These are phyloP conservation scores for Zoysia japonica DNA, from an alignment of 176 grass and related monocot species.

Conservation along the genomic window DNA sequence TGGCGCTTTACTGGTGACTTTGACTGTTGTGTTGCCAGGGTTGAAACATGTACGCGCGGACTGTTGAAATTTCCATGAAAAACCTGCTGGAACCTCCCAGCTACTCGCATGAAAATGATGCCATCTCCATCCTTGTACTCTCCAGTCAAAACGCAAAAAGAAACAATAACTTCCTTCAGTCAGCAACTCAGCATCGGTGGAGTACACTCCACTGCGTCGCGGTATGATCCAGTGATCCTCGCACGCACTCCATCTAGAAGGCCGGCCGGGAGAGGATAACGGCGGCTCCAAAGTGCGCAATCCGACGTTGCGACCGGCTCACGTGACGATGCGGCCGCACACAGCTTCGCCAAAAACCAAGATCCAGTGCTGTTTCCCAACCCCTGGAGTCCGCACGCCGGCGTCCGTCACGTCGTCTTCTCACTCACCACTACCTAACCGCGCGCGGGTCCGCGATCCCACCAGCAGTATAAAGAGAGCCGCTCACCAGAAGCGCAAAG, in stretches of 20 bases:
- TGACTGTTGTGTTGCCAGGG: too few relatives aligned
- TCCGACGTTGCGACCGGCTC: neutral
- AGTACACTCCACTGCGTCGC: neutral
- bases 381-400: neutral
- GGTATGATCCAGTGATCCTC: neutral
- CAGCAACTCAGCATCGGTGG: neutral
- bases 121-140: neutral
- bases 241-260: slow-evolving; percentile 38
- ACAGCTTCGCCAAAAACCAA: neutral
- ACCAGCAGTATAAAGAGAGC: slow-evolving; percentile 11
- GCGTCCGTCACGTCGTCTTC: neutral
- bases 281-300: neutral
- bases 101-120: neutral
- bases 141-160: neutral
- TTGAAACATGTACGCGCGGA: neutral
- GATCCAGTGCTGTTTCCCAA: neutral
- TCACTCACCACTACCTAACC: neutral
- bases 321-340: slow-evolving; percentile 10
- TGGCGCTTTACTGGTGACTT: too few relatives aligned
- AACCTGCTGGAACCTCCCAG: neutral
- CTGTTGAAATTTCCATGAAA: neutral
- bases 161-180: neutral
- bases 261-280: neutral
- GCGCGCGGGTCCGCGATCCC: neutral
- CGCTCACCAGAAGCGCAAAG: neutral